Evolutionary conservation across 2,329 filamentous ascomycete species (phyloP).

Genomic region (Bipolaris gigantea): DNA sequence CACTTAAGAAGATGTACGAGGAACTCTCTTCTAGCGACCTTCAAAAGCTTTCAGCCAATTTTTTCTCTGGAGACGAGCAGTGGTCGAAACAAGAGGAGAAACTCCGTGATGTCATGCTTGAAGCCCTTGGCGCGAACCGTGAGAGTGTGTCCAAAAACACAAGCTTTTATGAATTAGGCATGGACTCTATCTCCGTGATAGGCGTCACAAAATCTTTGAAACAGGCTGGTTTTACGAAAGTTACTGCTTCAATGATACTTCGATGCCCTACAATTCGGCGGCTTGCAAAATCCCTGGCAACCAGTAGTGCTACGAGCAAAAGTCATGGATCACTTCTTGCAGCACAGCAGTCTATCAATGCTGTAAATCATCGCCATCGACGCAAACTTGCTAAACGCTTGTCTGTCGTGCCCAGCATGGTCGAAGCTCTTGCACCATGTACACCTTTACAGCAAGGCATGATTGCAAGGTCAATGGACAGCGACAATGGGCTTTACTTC

Average conservation of each 20-base stretch:
- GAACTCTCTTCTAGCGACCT: conserved; percentile 63
- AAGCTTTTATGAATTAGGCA: conserved; percentile 81
- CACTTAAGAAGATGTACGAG: conserved; percentile 67
- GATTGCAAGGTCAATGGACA: conserved; percentile 69
- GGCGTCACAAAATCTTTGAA: conserved; percentile 68
- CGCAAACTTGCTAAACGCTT: conserved; percentile 58
- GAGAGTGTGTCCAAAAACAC: conserved; percentile 56
- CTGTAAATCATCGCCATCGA: conserved; percentile 65
- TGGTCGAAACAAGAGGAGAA: conserved; percentile 47
- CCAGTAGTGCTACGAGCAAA: not conserved
- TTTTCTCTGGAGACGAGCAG: conserved; percentile 20
- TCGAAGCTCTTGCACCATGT: conserved; percentile 79
- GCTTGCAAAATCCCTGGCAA: conserved; percentile 42
- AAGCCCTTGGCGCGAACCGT: conserved; percentile 54
- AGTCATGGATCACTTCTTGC: conserved; percentile 47
- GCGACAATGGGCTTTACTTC: conserved; percentile 67
- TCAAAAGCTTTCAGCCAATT: conserved; percentile 53
- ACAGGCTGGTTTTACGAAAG: conserved; percentile 61
- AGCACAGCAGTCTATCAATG: conserved; percentile 63
- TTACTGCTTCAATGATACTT: conserved; percentile 69
- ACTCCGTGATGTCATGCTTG: conserved; percentile 59
- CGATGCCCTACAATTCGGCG: conserved; percentile 53
- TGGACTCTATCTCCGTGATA: conserved; percentile 86
- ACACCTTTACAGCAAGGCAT: conserved; percentile 87
- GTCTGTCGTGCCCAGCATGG: conserved; percentile 52